These are phyloP conservation scores for Chlorophyllum brunneum DNA, from an alignment of 768 basidiomycete genomes.

Conservation along the genomic window DNA sequence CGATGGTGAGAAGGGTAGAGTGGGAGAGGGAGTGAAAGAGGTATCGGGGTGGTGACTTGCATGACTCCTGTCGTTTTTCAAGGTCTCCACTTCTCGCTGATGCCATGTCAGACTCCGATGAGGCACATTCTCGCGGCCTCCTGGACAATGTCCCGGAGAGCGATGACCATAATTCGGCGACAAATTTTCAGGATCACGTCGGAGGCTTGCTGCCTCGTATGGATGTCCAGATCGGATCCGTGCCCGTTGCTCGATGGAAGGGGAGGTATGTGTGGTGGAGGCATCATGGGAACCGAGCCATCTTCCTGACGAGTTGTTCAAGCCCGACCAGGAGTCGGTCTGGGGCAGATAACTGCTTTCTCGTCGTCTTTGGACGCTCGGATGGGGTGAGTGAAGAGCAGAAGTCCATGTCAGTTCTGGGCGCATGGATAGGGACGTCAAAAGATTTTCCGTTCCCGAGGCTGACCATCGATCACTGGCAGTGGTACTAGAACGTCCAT, in stretches of 20 bases:
- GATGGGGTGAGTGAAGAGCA: constrained; percentile 8
- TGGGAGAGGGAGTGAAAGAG: constrained; percentile 33
- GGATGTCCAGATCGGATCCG: constrained; percentile 34
- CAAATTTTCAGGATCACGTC: constrained; percentile 28
- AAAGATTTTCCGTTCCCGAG: constrained; percentile 7
- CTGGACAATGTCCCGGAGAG: constrained; percentile 22
- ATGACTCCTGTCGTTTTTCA: constrained; percentile 24
- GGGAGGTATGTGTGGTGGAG: constrained; percentile 2
- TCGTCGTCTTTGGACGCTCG: constrained; percentile 5
- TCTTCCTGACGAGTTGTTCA: not conserved
- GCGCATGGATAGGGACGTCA: constrained; percentile 8
- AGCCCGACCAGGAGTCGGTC: constrained; percentile 5
- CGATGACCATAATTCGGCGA: constrained; percentile 23
- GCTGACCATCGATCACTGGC: constrained; percentile 14
- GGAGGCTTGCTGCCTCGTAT: constrained; percentile 26
- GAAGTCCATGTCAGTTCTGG: constrained; percentile 9
- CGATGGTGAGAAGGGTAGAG: constrained; percentile 32
- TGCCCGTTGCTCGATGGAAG: constrained; percentile 31
- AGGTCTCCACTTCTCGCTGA: constrained; percentile 19
- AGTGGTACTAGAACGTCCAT: constrained; percentile 17
- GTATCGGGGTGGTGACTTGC: constrained; percentile 26
- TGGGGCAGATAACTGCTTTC: constrained; percentile 4
- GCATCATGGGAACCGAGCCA: constrained; percentile 11
- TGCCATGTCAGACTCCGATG: constrained; percentile 30
- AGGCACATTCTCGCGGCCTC: constrained; percentile 25